A percentile compares a stretch with the other conserved stretches of the same genome.
These are phyloP conservation scores for Penicillium sp. DNA, from an alignment of 2,329 filamentous ascomycete species.

Conservation along the genomic window DNA sequence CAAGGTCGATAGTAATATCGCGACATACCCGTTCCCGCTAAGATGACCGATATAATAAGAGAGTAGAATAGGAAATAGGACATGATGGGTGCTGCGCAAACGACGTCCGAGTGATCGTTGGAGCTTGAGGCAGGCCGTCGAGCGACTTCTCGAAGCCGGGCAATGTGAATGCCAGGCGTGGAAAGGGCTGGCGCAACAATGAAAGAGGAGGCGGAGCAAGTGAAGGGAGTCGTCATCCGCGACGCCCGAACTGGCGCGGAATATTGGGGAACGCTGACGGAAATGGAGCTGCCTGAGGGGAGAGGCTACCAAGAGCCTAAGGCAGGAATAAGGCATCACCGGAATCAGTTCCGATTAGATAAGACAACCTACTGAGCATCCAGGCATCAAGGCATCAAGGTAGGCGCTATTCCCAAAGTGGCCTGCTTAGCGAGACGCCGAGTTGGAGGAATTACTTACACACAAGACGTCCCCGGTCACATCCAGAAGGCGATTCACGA, in stretches of 20 bases:
- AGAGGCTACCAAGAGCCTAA: neutral
- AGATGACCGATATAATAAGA: conserved; percentile 70
- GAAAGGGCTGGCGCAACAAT: neutral
- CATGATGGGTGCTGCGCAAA: conserved; percentile 57
- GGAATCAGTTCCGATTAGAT: conserved; percentile 1
- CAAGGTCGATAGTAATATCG: conserved; percentile 13
- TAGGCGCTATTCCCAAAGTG: conserved; percentile 39
- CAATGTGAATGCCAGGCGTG: neutral
- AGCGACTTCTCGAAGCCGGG: neutral
- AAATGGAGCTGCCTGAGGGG: neutral
- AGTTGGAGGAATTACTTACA: conserved; percentile 33
- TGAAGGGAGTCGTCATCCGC: neutral
- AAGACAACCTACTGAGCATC: neutral
- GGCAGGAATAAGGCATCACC: neutral
- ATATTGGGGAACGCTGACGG: conserved; percentile 6
- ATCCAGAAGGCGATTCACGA: conserved; percentile 25
- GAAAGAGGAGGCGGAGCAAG: neutral
- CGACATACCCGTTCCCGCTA: conserved; percentile 68
- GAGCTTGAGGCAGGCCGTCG: neutral
- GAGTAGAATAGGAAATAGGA: conserved; percentile 75
- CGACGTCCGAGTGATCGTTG: neutral
- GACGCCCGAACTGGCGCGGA: conserved; percentile 12
- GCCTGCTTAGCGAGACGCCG: conserved; percentile 44
- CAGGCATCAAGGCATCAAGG: conserved; percentile 1
- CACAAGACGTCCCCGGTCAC: conserved; percentile 24